phyloP scores from a whole-genome alignment of 768 basidiomycete species.

The Gymnopilus dilepis region DNA sequence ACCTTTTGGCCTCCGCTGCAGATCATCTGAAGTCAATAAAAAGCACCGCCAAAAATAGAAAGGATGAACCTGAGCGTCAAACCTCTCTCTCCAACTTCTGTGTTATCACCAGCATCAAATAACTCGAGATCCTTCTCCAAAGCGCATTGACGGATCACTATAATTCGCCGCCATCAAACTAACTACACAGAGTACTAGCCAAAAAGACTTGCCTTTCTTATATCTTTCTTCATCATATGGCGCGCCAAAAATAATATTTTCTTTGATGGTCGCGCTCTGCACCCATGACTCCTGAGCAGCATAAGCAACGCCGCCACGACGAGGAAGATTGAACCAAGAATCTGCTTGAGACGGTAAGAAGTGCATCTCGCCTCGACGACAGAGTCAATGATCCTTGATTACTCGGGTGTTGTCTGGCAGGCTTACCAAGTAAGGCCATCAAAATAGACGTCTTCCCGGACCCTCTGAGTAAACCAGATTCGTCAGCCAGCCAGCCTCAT shows the following conservation, averaged over 20 bases:
- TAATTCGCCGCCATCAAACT: conserved; percentile 39
- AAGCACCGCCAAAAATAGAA: background rate
- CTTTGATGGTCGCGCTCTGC: conserved; percentile 74
- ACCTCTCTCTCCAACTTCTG: conserved; percentile 74
- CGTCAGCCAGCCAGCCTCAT: no score
- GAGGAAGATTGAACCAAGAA: conserved; percentile 71
- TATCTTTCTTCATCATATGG: conserved; percentile 77
- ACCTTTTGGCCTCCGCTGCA: conserved; percentile 48
- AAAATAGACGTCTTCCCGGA: conserved; percentile 66
- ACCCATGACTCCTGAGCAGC: conserved; percentile 86
- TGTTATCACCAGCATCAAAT: conserved; percentile 65
- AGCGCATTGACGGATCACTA: conserved; percentile 70
- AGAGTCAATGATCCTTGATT: no score
- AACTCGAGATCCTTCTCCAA: conserved; percentile 63
- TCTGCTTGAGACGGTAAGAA: conserved; percentile 52
- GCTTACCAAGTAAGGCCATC: conserved; percentile 58
- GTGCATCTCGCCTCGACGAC: conserved; percentile 70
- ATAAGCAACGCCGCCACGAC: conserved; percentile 70
- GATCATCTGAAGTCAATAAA: conserved; percentile 31
- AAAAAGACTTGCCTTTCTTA: conserved; percentile 45
- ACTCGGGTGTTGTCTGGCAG: no score
- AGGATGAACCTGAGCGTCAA: conserved; percentile 48
- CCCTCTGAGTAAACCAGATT: conserved; percentile 25
- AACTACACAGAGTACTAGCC: background rate
- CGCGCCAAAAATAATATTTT: conserved; percentile 81